Evolutionary conservation across 2,329 filamentous ascomycete species (phyloP), one percentile per base, ranked within the genome.

Genomic region (Geoglossum cookeanum): DNA sequence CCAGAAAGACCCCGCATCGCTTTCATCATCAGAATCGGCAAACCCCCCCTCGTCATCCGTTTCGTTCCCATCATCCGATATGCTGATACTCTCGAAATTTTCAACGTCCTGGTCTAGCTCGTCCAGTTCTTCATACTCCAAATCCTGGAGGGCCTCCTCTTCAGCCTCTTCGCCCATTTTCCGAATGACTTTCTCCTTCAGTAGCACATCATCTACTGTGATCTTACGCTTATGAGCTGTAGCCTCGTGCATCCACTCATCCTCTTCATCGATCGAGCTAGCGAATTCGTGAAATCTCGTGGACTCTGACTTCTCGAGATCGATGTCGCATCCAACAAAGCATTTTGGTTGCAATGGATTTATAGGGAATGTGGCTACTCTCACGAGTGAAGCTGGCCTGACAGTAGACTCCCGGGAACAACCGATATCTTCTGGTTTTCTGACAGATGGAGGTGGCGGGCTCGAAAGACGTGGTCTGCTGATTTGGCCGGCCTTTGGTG

Each of bases 251-350:
- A 94, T 87, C 92, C 92, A 98, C 64, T 95, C 90, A 58, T 96
- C 90, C 60, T 92, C 85, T 59, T 87, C 81, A 45, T 84, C 76
- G 58, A 82, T 77, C 55, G 87, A 89, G 66, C 85, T 89, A 48
- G 87, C 91, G 68, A 97, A 97, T 65, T 95, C 91, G 67, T 96
- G 87, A 66, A 96, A 97, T 54, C 73, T 80, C 66, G 69, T 71
- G 2, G 68, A 70, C 61, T 72, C 71, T 3, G 69, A 71, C 47
- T 68, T 67, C 58, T 71, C 66, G 44, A 71, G 71, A 55, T 68
- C 67, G 33, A 68, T 68, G 22, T 37, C 27, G 32, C n/a, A 22
- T 27, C 57, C 17, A 32, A 22, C 22, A 2, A 22, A 22, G 22
- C 22, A 22, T 22, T 22, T 22, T 22, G 22, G 22, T 22, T 22